Evolutionary conservation across 202 grass and related monocot genomes (phyloP).

Genomic region (Zizania palustris): DNA sequence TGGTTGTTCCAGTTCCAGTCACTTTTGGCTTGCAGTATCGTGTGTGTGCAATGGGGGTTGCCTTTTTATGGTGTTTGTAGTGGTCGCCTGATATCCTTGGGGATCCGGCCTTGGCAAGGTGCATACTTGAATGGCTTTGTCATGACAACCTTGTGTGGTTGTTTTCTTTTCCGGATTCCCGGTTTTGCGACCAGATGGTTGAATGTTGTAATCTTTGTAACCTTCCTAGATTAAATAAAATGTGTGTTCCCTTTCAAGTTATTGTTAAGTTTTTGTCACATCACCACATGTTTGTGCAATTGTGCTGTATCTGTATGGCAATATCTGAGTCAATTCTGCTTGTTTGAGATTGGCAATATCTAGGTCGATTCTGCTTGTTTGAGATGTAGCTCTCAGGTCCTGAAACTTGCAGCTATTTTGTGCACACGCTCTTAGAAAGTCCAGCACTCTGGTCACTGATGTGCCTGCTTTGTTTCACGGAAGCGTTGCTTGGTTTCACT

Average conservation of each 20-base stretch:
- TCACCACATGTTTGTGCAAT: neutral
- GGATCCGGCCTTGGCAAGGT: constrained; percentile 57
- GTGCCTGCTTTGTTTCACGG: too few relatives aligned
- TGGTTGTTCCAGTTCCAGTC: neutral
- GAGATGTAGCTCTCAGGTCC: too few relatives aligned
- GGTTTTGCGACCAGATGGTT: constrained; percentile 71
- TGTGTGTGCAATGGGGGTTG: constrained; percentile 27
- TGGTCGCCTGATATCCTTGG: constrained; percentile 56
- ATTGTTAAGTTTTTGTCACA: neutral
- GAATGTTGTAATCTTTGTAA: constrained; percentile 77
- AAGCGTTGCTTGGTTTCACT: too few relatives aligned
- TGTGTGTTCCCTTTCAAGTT: constrained; percentile 32
- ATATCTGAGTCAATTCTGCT: neutral
- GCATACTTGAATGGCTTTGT: constrained; percentile 40
- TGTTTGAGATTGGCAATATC: neutral
- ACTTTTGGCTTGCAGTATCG: constrained; percentile 6
- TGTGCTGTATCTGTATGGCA: neutral
- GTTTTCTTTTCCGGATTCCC: constrained; percentile 65
- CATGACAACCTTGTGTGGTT: constrained; percentile 69
- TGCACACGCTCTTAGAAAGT: too few relatives aligned
- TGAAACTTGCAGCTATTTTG: too few relatives aligned
- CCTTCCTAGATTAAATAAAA: constrained; percentile 59
- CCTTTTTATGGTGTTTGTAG: constrained; percentile 34
- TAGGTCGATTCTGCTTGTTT: neutral
- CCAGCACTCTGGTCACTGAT: too few relatives aligned